Percentiles rank a stretch among this genome's conserved stretches.
phyloP scores from a whole-genome alignment of 1,284 basidiomycete genomes.

The Ceratobasidium papillatum region DNA sequence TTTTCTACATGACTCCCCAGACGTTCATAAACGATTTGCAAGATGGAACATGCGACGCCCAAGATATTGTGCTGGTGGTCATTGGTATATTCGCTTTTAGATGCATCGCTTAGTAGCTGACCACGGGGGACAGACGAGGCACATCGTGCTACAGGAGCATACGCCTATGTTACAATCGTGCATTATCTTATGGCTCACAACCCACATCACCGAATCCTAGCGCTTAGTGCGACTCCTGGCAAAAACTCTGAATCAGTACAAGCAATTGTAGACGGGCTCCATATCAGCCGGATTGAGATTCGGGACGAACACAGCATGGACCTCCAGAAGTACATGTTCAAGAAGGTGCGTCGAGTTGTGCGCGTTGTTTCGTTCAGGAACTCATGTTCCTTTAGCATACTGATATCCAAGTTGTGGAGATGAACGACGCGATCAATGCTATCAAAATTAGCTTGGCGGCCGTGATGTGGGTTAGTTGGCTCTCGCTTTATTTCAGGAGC shows the following conservation, averaged over 20 bases:
- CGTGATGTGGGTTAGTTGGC: constrained; percentile 74
- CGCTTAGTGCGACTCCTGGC: constrained; percentile 95
- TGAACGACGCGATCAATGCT: constrained; percentile 39
- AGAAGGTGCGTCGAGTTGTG: constrained; percentile 68
- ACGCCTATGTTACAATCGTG: constrained; percentile 91
- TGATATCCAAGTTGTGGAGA: constrained; percentile 35
- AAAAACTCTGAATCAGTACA: constrained; percentile 88
- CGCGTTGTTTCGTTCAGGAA: background rate
- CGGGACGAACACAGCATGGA: constrained; percentile 92
- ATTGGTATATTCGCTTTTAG: constrained; percentile 62
- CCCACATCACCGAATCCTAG: constrained; percentile 91
- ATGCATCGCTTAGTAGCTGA: background rate
- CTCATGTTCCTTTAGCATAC: constrained; percentile 13
- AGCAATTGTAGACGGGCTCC: constrained; percentile 90
- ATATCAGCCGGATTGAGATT: constrained; percentile 96
- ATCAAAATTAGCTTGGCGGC: constrained; percentile 61
- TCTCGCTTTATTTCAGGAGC: background rate
- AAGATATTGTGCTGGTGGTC: constrained; percentile 83
- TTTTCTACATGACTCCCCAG: constrained; percentile 99
- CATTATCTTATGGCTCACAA: constrained; percentile 93
- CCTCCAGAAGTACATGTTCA: constrained; percentile 85
- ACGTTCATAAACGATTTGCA: constrained; percentile 90
- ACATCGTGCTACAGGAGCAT: constrained; percentile 92
- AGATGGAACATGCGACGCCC: constrained; percentile 76
- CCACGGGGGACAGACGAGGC: constrained; percentile 79